Evolutionary conservation across 495 filamentous ascomycete genomes (phyloP).

Genomic region (Talaromyces liani): DNA sequence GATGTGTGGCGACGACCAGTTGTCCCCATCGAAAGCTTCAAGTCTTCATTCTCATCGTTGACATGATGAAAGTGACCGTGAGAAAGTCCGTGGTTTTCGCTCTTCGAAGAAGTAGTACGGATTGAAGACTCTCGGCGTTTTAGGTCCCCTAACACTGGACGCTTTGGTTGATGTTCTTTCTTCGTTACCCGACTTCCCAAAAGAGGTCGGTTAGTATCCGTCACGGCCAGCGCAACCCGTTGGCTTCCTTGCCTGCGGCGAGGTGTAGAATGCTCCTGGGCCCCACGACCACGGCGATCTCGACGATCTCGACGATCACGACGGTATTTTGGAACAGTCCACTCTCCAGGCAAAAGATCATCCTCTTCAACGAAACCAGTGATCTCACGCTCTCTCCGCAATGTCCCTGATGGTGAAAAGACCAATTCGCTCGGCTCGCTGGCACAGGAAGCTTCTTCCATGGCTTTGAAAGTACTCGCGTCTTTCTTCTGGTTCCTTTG

Average conservation of each 20-base stretch:
- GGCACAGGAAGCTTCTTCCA: conserved; percentile 57
- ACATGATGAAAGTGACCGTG: background rate
- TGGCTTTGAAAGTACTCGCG: conserved; percentile 56
- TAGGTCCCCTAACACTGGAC: background rate
- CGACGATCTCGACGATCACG: conserved; percentile 20
- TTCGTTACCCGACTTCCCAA: conserved; percentile 1
- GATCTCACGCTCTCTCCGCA: conserved; percentile 50
- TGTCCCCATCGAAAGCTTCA: background rate
- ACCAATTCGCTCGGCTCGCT: conserved; percentile 69
- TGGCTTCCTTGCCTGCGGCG: background rate
- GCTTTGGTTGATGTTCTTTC: background rate
- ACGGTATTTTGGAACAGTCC: conserved; percentile 31
- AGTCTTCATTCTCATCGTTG: conserved; percentile 1
- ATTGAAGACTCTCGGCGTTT: background rate
- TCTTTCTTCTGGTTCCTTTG: conserved; percentile 87
- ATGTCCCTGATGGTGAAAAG: conserved; percentile 46
- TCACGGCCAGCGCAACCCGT: background rate
- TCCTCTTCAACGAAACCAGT: conserved; percentile 47
- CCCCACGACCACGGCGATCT: conserved; percentile 17
- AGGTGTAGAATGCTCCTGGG: background rate
- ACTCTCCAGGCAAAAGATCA: conserved; percentile 41
- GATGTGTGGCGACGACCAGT: background rate
- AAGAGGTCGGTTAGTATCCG: conserved; percentile 1
- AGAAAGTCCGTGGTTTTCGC: background rate
- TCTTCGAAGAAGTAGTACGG: background rate